These are phyloP conservation scores for Monosporozyma aerobia DNA, from an alignment of 805 yeast species.

Conservation along the genomic window DNA sequence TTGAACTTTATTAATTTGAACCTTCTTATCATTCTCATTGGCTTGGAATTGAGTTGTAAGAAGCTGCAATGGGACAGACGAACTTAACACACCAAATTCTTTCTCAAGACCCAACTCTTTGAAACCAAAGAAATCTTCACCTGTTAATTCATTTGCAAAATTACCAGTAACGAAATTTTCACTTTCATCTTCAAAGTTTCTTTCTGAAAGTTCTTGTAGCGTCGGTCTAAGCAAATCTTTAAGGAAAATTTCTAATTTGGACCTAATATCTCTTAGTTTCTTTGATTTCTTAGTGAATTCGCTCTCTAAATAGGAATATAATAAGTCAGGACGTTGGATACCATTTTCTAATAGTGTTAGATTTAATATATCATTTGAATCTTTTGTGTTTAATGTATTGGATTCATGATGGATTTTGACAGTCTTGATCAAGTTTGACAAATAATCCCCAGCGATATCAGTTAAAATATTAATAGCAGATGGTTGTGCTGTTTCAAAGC, in stretches of 20 bases:
- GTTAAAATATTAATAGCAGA: conserved; percentile 71
- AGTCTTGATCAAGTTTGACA: conserved; percentile 64
- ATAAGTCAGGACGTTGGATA: conserved; percentile 63
- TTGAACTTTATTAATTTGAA: conserved; percentile 42
- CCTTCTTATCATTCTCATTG: conserved; percentile 51
- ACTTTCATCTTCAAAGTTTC: conserved; percentile 77
- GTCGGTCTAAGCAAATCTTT: conserved; percentile 79
- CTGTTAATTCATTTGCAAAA: conserved; percentile 75
- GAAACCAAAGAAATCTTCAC: conserved; percentile 97
- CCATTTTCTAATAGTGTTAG: conserved; percentile 79
- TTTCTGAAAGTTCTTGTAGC: conserved; percentile 60
- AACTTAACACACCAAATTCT: conserved; percentile 76
- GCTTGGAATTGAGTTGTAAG: conserved; percentile 51
- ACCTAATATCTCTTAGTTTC: conserved; percentile 60
- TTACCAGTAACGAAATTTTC: conserved; percentile 94
- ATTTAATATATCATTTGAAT: conserved; percentile 39
- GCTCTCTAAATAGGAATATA: conserved; percentile 67
- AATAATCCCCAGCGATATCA: conserved; percentile 72
- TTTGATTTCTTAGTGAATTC: conserved; percentile 58
- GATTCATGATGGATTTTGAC: conserved; percentile 66
- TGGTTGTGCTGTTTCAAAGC: conserved; percentile 78
- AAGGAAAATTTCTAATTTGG: conserved; percentile 59
- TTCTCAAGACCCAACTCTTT: conserved; percentile 87
- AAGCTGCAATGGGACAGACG: conserved; percentile 83
- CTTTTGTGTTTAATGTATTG: conserved; percentile 29